Conservation (phyloP, 163 green algal species). For the Chlorella variabilis region DNA sequence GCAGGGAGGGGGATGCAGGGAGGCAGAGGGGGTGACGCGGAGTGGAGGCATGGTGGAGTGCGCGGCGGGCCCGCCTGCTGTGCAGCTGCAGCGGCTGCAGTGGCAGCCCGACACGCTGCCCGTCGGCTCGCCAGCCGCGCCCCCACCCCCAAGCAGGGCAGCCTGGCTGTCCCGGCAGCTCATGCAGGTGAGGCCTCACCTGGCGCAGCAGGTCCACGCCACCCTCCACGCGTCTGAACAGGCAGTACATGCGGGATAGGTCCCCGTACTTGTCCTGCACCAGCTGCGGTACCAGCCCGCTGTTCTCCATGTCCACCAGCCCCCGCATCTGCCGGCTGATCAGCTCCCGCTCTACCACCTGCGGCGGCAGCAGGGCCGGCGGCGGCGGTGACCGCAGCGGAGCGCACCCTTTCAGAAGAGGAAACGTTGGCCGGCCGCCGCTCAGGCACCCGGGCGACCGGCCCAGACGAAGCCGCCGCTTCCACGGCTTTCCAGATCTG, state of each 20-base stretch:
- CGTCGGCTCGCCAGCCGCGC: no score
- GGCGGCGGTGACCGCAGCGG: not conserved
- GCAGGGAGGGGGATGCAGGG: conserved; percentile 2
- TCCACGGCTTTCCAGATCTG: no score
- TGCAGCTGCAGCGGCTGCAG: no score
- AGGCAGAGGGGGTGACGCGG: not conserved
- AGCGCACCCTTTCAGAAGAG: no score
- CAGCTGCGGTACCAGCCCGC: conserved; percentile 88
- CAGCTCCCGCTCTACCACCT: conserved; percentile 90
- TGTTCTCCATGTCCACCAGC: conserved; percentile 94
- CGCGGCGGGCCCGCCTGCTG: no score
- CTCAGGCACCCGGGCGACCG: no score
- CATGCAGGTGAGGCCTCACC: no score
- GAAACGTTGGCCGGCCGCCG: not conserved
- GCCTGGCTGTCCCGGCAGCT: no score
- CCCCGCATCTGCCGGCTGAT: conserved; percentile 81
- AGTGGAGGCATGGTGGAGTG: no score
- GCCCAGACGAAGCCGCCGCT: no score
- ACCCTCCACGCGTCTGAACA: conserved; percentile 81
- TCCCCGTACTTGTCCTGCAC: conserved; percentile 83
- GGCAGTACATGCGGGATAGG: conserved; percentile 88
- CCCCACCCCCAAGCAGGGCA: not conserved
- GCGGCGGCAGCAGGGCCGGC: not conserved
- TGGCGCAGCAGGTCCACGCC: conserved; percentile 72
- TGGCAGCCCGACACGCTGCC: no score